Evolutionary conservation across 2,329 filamentous ascomycete genomes (phyloP).

Genomic region (Plectosphaerella sp.): DNA sequence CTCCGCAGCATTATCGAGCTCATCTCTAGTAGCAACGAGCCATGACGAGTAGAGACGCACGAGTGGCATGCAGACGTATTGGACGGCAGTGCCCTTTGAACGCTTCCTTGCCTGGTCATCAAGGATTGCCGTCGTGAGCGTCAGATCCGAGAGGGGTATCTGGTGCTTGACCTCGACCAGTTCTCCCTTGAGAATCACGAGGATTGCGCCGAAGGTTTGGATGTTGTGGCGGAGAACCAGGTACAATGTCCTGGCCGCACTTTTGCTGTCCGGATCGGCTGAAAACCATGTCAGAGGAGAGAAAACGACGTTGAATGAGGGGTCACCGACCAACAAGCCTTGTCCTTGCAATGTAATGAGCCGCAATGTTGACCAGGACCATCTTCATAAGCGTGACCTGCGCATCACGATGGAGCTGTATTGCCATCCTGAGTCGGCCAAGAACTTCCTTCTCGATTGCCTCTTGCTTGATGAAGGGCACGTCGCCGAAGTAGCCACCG

Average conservation of each 20-base stretch:
- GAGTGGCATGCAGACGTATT: constrained; percentile 43
- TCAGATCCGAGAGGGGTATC: constrained; percentile 23
- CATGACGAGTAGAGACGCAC: constrained; percentile 51
- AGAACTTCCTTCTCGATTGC: constrained; percentile 85
- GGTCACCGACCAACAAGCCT: constrained; percentile 42
- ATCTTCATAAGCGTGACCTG: constrained; percentile 70
- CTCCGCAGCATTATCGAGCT: constrained; percentile 40
- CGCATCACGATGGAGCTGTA: constrained; percentile 60
- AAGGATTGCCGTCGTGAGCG: constrained; percentile 15
- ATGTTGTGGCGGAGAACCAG: constrained; percentile 65
- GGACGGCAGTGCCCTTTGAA: constrained; percentile 27
- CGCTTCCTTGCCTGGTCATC: constrained; percentile 10
- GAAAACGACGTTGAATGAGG: too few species aligned
- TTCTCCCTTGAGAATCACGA: constrained; percentile 66
- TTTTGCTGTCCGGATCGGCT: too few species aligned
- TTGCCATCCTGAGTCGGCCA: constrained; percentile 66
- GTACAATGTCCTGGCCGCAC: too few species aligned
- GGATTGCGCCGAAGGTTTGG: constrained; percentile 68
- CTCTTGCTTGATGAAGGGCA: constrained; percentile 67
- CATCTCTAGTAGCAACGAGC: constrained; percentile 41
- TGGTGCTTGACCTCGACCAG: constrained; percentile 47
- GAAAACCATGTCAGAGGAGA: too few species aligned
- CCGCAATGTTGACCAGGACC: constrained; percentile 79
- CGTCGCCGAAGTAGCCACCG: constrained; percentile 75
- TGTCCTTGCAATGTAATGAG: constrained; percentile 66